Evolutionary conservation across 208 protist species (phyloP), one percentile per base, ranked within the genome.

Genomic region (Acanthamoeba culbertsoni): DNA sequence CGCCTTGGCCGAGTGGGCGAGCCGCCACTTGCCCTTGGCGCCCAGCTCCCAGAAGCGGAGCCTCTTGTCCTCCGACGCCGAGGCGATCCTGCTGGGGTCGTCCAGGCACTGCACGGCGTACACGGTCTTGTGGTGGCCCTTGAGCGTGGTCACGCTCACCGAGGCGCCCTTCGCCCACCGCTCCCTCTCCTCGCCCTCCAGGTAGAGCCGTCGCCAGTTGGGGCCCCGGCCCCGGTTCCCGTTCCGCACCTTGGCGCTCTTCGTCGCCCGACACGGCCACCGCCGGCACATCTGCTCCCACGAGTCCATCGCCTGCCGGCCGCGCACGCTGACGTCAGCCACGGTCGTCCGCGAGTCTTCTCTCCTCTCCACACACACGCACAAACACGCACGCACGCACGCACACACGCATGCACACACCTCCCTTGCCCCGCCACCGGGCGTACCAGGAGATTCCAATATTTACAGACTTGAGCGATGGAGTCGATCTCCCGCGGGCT

Each of bases 391-490:
- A n/a, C n/a, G n/a, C n/a, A n/a, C n/a, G n/a, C n/a, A n/a, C n/a
- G n/a, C n/a, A n/a, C n/a, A n/a, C n/a, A n/a, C n/a, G n/a, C n/a
- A n/a, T n/a, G n/a, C n/a, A n/a, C n/a, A n/a, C n/a, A n/a, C n/a
- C n/a, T n/a, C n/a, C n/a, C n/a, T n/a, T n/a, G n/a, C n/a, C n/a
- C n/a, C n/a, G n/a, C n/a, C n/a, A n/a, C n/a, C n/a, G n/a, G n/a
- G 12, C 16, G 48, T 65, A 90, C 82, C 82, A 90, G 37, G 42
- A 90, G 46, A 14, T 65, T 45, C 82, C 82, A 90, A 48, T 90
- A 90, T 90, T 48, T 90, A 92, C 86, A 92, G 42, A 92, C 86
- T 77, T 92, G 53, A 8, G 57, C 57, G 59, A 92, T 4, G 16
- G 86, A 92, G 35, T 92, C 86, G 48, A 92, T 55, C 40, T 92